Conservation (phyloP, 139 green algal species). For the Chlorella ohadii region DNA sequence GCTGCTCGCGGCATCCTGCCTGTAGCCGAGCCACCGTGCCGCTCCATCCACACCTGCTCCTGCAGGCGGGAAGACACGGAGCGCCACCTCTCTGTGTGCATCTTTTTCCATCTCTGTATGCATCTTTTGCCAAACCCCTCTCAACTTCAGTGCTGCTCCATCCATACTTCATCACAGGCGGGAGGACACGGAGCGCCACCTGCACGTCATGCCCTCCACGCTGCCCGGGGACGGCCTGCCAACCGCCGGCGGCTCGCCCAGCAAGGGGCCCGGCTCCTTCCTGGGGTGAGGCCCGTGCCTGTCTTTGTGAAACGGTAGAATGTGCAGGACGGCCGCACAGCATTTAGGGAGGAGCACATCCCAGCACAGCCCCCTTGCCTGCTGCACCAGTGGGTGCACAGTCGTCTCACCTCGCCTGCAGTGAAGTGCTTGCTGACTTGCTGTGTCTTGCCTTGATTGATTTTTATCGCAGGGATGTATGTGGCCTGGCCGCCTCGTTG, state of each 20-base stretch:
- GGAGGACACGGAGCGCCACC: conserved; percentile 40
- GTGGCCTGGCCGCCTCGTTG: conserved; percentile 34
- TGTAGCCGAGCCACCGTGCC: too few relatives aligned
- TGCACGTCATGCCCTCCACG: conserved; percentile 14
- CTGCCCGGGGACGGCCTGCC: neutral
- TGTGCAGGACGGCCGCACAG: too few relatives aligned
- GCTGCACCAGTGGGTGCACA: too few relatives aligned
- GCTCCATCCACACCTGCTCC: neutral
- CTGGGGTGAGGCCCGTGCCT: conserved; percentile 1
- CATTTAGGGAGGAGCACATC: too few relatives aligned
- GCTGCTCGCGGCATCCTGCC: too few relatives aligned
- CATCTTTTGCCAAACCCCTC: too few relatives aligned
- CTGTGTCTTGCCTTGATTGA: neutral
- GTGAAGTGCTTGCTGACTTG: neutral
- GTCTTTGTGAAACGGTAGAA: too few relatives aligned
- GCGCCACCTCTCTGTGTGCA: too few relatives aligned
- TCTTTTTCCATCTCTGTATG: too few relatives aligned
- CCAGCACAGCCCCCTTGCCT: too few relatives aligned
- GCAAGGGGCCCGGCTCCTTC: neutral
- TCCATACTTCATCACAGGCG: conserved; percentile 1
- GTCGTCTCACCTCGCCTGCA: too few relatives aligned
- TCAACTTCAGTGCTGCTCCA: neutral
- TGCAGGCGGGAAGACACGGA: neutral
- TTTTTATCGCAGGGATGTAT: conserved; percentile 17
- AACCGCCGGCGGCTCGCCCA: conserved; percentile 18